Evolutionary conservation across 2,329 filamentous ascomycete species (phyloP), one percentile per base, ranked within the genome.

Genomic region (Penicillium glabrum): DNA sequence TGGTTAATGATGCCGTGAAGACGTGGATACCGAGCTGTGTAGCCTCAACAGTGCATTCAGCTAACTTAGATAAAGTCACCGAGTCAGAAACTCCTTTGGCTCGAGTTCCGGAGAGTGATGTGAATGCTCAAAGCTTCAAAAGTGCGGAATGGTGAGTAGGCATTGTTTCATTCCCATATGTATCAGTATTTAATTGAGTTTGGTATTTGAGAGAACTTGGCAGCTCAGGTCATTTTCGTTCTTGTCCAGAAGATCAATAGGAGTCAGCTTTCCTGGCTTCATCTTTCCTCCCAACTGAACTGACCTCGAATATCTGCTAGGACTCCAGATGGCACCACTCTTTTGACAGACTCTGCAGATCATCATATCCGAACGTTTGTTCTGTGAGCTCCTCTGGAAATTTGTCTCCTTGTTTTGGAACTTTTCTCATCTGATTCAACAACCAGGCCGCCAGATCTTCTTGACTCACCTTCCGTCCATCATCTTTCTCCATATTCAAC

Each of bases 271-370:
- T 10, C n/a, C n/a, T 37, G 16, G 16, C 35, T 37, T 37, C 35
- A 37, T 19, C 33, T 10, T 39, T 39, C 35, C 35, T 39, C n/a
- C 10, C n/a, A n/a, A 19, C n/a, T 19, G n/a, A 10, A 23, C 39
- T 41, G 39, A 41, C 19, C n/a, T 23, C 19, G 3, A 23, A 14
- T 23, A 5, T 13, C 39, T 13, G 19, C 35, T 53, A 79, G 80
- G 79, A 76, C 80, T 8, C 73, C 82, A 16, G 85, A 87, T 67
- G 85, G 85, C 7, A 85, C 82, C 1, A 81, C 78, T 23, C 67
- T 87, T 24, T 67, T 88, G 56, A 82, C 83, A 2, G 79, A 80
- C 41, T 82, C 77, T 56, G 79, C 76, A 21, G 78, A 83, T 60
- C 75, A 82, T 51, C 68, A 73, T 55, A 74, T 83, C n/a, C 76